Conservation (phyloP, 1,284 basidiomycete genomes). For the Grifola frondosa region DNA sequence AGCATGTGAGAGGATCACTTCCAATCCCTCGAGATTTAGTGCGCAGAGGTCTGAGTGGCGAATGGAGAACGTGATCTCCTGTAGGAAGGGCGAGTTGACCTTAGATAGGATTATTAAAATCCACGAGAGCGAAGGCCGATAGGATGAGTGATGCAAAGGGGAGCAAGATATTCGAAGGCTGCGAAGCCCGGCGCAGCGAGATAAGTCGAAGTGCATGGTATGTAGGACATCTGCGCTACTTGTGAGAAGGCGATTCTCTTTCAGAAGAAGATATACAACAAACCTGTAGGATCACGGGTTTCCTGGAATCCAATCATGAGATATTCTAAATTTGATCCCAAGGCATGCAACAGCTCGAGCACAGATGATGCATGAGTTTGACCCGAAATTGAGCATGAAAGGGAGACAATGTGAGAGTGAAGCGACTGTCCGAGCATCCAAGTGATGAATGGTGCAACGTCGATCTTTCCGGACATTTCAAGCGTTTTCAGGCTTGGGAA, state of each 20-base stretch:
- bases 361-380: constrained; percentile 18
- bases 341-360: constrained; percentile 16
- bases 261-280: background rate
- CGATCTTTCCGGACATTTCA: constrained; percentile 21
- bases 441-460: constrained; percentile 18
- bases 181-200: constrained; percentile 15
- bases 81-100: constrained; percentile 14
- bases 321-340: constrained; percentile 17
- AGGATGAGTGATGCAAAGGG: constrained; percentile 2
- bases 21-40: constrained; percentile 25
- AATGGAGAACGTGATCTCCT: constrained; percentile 17
- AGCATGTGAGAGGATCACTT: constrained; percentile 21
- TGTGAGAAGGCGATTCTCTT: background rate
- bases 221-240: constrained; percentile 18
- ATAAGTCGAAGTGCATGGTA: constrained; percentile 16
- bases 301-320: constrained; percentile 22
- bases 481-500: constrained; percentile 12
- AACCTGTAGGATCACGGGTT: constrained; percentile 24
- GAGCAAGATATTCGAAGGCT: constrained; percentile 19
- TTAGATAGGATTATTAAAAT: constrained; percentile 24
- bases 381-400: constrained; percentile 21
- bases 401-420: constrained; percentile 10
- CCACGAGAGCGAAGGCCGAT: constrained; percentile 26
- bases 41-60: constrained; percentile 11
- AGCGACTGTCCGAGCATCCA: constrained; percentile 17